phyloP scores from a whole-genome alignment of 495 filamentous ascomycete species.

The Penicillium flavigenum region DNA sequence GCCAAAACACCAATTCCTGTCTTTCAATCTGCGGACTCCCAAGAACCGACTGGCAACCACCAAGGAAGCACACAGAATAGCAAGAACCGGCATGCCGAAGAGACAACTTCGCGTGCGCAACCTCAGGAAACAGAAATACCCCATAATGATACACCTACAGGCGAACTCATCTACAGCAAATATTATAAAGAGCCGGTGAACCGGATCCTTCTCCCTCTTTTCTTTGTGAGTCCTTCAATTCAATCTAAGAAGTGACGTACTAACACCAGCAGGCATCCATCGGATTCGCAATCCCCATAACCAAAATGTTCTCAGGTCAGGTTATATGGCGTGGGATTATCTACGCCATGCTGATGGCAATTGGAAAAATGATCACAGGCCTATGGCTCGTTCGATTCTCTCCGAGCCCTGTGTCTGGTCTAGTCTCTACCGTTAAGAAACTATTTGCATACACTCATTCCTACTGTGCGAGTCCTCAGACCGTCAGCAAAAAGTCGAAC shows the following conservation, averaged over 20 bases:
- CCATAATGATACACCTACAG: conserved; percentile 25
- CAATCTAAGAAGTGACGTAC: background rate
- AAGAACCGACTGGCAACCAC: background rate
- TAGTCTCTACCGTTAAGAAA: conserved; percentile 12
- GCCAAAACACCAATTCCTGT: background rate
- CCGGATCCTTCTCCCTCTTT: conserved; percentile 66
- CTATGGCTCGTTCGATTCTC: conserved; percentile 60
- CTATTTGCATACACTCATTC: conserved; percentile 12
- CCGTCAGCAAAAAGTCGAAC: background rate
- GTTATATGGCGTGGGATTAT: conserved; percentile 72
- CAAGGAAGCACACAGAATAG: background rate
- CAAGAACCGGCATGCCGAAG: background rate
- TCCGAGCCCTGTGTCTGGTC: conserved; percentile 10
- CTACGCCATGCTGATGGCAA: conserved; percentile 67
- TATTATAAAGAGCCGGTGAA: conserved; percentile 55
- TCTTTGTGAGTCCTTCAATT: conserved; percentile 57
- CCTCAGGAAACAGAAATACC: background rate
- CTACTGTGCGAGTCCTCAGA: background rate
- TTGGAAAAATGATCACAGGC: conserved; percentile 64
- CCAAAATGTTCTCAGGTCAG: conserved; percentile 60
- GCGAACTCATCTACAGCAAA: conserved; percentile 48
- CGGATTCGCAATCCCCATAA: conserved; percentile 76
- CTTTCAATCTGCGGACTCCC: background rate
- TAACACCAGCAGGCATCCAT: conserved; percentile 57
- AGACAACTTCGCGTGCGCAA: background rate